These are phyloP conservation scores for Penicillium waksmanii DNA, from an alignment of 495 filamentous ascomycete species.

Conservation along the genomic window DNA sequence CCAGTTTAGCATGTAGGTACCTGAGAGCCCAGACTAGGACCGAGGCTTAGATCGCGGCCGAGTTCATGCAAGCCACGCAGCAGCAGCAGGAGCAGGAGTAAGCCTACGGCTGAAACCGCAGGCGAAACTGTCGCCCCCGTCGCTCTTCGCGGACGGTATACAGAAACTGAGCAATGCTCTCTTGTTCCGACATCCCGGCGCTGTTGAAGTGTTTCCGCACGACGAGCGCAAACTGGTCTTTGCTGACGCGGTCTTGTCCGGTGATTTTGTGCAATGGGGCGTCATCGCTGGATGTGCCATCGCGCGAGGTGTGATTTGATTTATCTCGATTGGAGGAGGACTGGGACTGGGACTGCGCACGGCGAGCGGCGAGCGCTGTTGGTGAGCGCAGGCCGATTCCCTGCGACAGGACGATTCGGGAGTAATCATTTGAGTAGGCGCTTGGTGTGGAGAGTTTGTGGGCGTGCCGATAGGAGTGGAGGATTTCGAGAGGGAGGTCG, in stretches of 20 bases:
- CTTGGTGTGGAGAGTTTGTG: conserved; percentile 72
- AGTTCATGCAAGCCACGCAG: conserved; percentile 1
- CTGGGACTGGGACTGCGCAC: conserved; percentile 23
- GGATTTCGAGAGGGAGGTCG: conserved; percentile 68
- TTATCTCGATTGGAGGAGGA: conserved; percentile 22
- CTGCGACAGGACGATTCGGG: conserved; percentile 70
- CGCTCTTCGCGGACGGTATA: conserved; percentile 72
- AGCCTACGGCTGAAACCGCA: conserved; percentile 48
- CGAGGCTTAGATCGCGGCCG: not conserved
- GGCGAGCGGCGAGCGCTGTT: conserved; percentile 48
- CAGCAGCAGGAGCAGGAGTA: conserved; percentile 9
- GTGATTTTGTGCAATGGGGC: conserved; percentile 37
- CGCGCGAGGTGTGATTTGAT: conserved; percentile 14
- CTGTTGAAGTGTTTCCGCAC: conserved; percentile 92
- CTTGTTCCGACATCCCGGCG: conserved; percentile 80
- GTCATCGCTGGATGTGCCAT: conserved; percentile 18
- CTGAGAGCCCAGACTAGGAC: not conserved
- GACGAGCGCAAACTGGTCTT: conserved; percentile 77
- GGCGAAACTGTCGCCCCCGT: conserved; percentile 45
- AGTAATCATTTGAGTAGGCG: conserved; percentile 71
- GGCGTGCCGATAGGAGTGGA: conserved; percentile 79
- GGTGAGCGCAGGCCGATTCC: conserved; percentile 66
- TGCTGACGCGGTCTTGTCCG: conserved; percentile 64
- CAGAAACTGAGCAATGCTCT: conserved; percentile 83
- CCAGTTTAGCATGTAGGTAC: too few species aligned